Evolutionary conservation across 176 grass and related monocot species (phyloP), one percentile per base, ranked within the genome.

Genomic region (Chloris gayana): DNA sequence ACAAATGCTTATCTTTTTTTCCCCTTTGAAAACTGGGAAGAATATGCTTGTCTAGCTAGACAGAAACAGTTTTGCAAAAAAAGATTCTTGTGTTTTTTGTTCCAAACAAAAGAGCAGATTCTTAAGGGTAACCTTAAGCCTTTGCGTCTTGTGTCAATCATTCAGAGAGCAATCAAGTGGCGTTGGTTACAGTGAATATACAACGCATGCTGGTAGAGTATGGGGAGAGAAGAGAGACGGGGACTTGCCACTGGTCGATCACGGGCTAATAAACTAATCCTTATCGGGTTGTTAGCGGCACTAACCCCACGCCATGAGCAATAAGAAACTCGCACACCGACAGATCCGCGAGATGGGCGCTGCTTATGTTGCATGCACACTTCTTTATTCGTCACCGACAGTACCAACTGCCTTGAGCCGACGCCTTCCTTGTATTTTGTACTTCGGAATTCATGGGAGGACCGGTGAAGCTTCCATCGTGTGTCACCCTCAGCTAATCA

Each of bases 361-460:
- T 44, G 85, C 53, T 41, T 31, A 86, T 68, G 78, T 82, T 54
- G 54, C 9, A 75, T 31, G 41, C 21, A 37, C 8, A 3, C 11
- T 68, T 62, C 47, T 69, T 51, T 63, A 25, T 25, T 82, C 78
- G 53, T 30, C 78, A 87, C 79, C 85, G 72, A 87, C 79, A 72
- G 79, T 53, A 22, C 50, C 78, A 76, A 21, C 51, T 29, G 62
- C 35, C 62, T 3, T 46, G 45, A 66, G 47, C 76, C 2, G 39
- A 80, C 57, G 74, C 54, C 7, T 34, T 34, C 15, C 66, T 26
- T 60, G 14, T 64, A 17, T n/a, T n/a, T n/a, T n/a, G 1, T 58
- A 10, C 54, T 47, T 47, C 15, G 45, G 45, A 15, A 47, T 47
- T 47, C 45, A 47, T 47, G 35, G 35, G 35, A 37, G 35, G 45